Conservation (phyloP, 306 rosid genomes). For the Cajanus cajan region DNA sequence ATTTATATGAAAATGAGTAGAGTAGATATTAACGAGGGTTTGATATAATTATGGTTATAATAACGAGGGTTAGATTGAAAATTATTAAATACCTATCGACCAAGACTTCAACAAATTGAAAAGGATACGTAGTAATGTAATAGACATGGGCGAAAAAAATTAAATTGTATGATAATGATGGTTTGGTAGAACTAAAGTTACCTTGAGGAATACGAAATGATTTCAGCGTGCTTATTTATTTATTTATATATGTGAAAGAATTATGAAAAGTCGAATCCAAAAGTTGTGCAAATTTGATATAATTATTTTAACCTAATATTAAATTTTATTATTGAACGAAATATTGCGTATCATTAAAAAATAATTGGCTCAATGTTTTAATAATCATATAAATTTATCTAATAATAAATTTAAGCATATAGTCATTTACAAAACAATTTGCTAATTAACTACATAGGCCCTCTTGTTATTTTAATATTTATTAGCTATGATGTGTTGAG, state of each 20-base stretch:
- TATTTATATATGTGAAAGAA: background rate
- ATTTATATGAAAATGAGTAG: too few species aligned
- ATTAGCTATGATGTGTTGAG: background rate
- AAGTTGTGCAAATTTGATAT: background rate
- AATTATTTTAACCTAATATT: background rate
- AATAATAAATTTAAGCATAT: background rate
- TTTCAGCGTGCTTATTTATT: background rate
- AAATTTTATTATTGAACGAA: background rate
- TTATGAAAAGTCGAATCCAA: background rate
- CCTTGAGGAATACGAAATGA: conserved; percentile 8
- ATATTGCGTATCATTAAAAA: background rate
- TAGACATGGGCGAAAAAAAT: background rate
- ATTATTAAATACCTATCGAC: background rate
- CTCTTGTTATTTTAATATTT: conserved; percentile 1
- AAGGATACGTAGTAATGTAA: background rate
- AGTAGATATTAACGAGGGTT: too few species aligned
- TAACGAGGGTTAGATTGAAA: background rate
- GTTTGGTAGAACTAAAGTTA: conserved; percentile 22
- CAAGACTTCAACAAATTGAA: background rate
- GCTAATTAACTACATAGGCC: background rate
- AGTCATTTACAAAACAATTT: background rate
- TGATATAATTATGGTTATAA: too few species aligned
- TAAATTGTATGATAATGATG: background rate
- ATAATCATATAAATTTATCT: background rate
- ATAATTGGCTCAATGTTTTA: background rate